Base-by-base conservation (phyloP, 2,329 filamentous ascomycete species). In the Trematosphaeria pertusa region DNA sequence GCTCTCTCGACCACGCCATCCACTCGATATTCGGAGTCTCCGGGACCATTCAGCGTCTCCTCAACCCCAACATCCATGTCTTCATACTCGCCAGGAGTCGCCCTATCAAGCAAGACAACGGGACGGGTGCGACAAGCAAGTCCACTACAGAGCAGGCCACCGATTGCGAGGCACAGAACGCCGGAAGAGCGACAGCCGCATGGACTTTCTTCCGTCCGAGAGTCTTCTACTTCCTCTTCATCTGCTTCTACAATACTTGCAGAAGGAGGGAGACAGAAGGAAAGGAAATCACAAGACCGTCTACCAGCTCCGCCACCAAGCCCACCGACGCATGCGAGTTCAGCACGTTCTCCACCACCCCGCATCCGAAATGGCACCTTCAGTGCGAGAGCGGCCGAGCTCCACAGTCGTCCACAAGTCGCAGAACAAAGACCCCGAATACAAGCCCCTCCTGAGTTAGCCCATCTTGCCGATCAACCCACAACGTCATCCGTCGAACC, bases 61-160 rank as follows among this genome's bases (percentile, higher is more conserved):
- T 91, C 88, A 1, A 91, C 88, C 3, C 88, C 88, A 5, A 91
- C 87, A 4, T 91, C 88, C 8, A 85, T 88, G 53, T 87, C 86
- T 6, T 91, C 88, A 1, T 86, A 87, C 59, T 91, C 87, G 12
- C 87, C 88, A 3, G 81, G 83, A 3, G 69, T 87, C 4, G 71
- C 83, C 67, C 51, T 77, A 65, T 56, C 78, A 69, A 54, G 48
- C n/a, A 71, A 65, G 46, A 50, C 46, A 19, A 72, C 75, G 38
- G 68, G 76, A n/a, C 78, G 79, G 58, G 63, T 70, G 47, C 78
- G 78, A 57, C 82, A 84, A 66, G 73, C 72, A 43, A 87, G 82
- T 61, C 83, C 80, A 36, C 74, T 78, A 37, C 70, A 79, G 49
- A 81, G 75, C 39, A 77, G 84, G 50, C 84, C 85, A 8, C 84